Evolutionary conservation across 2,329 filamentous ascomycete genomes (phyloP).

Genomic region (Aspergillus fijiensis): DNA sequence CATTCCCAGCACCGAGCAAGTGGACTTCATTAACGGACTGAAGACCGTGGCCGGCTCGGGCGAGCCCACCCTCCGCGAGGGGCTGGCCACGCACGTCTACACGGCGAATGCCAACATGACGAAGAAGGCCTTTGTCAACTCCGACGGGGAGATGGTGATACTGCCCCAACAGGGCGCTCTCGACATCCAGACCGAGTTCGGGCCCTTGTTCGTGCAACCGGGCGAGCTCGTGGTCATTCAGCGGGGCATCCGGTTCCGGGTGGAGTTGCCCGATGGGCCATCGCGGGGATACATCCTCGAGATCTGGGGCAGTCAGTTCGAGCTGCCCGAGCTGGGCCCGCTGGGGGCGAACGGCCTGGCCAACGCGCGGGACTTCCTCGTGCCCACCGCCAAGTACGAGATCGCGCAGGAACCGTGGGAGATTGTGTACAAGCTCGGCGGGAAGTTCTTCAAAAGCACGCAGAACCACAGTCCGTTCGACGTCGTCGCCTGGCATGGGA

Average conservation of each 20-base stretch:
- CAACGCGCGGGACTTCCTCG: constrained; percentile 64
- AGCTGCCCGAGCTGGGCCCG: constrained; percentile 66
- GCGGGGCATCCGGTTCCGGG: constrained; percentile 63
- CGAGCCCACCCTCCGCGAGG: constrained; percentile 57
- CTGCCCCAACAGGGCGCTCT: constrained; percentile 64
- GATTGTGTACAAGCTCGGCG: constrained; percentile 63
- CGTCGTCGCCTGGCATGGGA: constrained; percentile 71
- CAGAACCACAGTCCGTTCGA: constrained; percentile 69
- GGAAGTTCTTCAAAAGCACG: constrained; percentile 59
- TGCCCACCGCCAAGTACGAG: constrained; percentile 59
- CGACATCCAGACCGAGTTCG: constrained; percentile 68
- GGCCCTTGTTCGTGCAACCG: constrained; percentile 62
- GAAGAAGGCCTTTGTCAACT: constrained; percentile 58
- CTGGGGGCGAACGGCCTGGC: constrained; percentile 67
- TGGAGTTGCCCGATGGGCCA: constrained; percentile 60
- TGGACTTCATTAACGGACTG: constrained; percentile 57
- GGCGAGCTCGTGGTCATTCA: constrained; percentile 69
- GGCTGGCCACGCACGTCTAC: constrained; percentile 57
- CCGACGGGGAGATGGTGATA: constrained; percentile 66
- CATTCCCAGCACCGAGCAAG: constrained; percentile 48
- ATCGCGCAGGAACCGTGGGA: constrained; percentile 57
- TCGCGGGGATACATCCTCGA: constrained; percentile 67
- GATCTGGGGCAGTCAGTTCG: constrained; percentile 63
- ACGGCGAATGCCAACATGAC: constrained; percentile 58
- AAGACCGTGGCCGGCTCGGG: constrained; percentile 57